Base-by-base conservation (phyloP, 148 eudicot species). In the Fagopyrum esculentum region DNA sequence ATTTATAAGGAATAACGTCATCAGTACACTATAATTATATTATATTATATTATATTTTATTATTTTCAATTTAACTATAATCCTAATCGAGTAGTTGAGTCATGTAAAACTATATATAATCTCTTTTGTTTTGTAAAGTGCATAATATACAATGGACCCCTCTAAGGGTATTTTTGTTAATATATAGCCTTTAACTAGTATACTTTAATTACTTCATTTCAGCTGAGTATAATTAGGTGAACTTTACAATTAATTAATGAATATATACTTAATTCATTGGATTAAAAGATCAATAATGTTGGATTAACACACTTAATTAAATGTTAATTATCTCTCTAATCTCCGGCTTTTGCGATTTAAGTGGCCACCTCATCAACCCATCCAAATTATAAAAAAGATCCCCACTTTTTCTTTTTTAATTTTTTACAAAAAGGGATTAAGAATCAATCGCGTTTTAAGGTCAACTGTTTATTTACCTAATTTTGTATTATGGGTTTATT, bases 331-430 rank as follows among this genome's bases (percentile, higher is more conserved):
- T 66, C 71, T 66, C 11, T 66, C 4, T 35, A 66, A 40, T 66
- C 46, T 66, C 71, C 71, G 71, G 71, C 17, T 66, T 66, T 66
- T 66, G 71, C 71, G 71, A 66, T 19, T 66, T 66, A 2, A 66
- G 71, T 66, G 71, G 71, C 46, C 71, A 66, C 71, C 46, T 35
- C 71, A 66, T 66, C 47, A 66, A 66, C 46, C 46, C 45, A 66
- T 66, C 71, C 71, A 66, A 19, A 19, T 6, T 57, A 19, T 12
- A 66, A 30, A 13, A 66, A 40, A 66, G 17, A 7, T 66, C 47
- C 45, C 45, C 70, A 64, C 45, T 64, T 64, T 64, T 2, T 4
- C 8, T n/a, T 57, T 19, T 56, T 19, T 7, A 49, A 49, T 17
- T 55, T 16, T 55, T 16, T 13, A 3, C 12, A 60, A 60, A 59